phyloP scores from a whole-genome alignment of 179 eudicot species.

The Beta lomatogona region DNA sequence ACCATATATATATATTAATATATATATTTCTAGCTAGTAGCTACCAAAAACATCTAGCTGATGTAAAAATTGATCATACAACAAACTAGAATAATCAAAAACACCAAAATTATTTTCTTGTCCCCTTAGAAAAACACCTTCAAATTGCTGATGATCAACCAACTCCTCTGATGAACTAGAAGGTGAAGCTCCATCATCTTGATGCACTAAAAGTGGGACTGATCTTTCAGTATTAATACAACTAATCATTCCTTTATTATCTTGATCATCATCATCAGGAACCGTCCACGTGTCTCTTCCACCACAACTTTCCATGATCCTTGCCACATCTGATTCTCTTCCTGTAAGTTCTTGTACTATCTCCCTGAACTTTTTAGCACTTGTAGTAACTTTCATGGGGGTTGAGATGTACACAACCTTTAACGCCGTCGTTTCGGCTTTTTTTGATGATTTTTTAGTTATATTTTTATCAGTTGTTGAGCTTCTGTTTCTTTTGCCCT shows the following conservation, averaged over 20 bases:
- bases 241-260: not conserved
- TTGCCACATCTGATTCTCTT: constrained; percentile 35
- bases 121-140: constrained; percentile 14
- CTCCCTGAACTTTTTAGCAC: constrained; percentile 36
- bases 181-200: constrained; percentile 16
- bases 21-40: not conserved
- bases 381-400: constrained; percentile 42
- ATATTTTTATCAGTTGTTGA: not conserved
- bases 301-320: constrained; percentile 37
- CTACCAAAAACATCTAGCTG: constrained; percentile 30
- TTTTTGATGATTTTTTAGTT: not conserved
- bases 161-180: constrained; percentile 30
- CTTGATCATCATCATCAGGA: not conserved
- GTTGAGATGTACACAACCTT: constrained; percentile 48
- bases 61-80: constrained; percentile 30
- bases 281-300: constrained; percentile 21
- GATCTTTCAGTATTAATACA: not conserved
- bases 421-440: not conserved
- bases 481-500: constrained; percentile 7
- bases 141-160: constrained; percentile 4
- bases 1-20: no score
- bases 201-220: constrained; percentile 7
- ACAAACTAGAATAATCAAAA: constrained; percentile 22
- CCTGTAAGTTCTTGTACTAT: constrained; percentile 43
- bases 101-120: constrained; percentile 21